A percentile compares a stretch with the other conserved stretches of the same genome.
Evolutionary conservation across 163 green algal species (phyloP).

Genomic region (Chlamydomonas reinhardtii): DNA sequence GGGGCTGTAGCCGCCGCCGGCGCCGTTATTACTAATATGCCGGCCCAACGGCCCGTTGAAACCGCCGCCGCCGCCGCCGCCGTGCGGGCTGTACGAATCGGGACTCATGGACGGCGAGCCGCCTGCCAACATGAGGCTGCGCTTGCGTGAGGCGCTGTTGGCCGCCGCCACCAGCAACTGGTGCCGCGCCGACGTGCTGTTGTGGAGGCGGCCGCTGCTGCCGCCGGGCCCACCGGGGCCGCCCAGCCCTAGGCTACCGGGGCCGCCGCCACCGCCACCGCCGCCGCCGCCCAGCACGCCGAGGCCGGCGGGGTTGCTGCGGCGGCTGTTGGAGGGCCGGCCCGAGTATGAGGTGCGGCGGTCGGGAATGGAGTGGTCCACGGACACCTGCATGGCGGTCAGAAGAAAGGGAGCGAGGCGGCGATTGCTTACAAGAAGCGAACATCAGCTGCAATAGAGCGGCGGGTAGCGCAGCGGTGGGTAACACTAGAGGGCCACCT

Average conservation of each 20-base stretch:
- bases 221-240: no score
- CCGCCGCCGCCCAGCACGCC: neutral
- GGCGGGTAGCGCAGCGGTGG: no score
- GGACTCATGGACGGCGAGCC: neutral
- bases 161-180: conserved; percentile 38
- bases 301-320: neutral
- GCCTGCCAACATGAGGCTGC: conserved; percentile 4
- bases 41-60: no score
- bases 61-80: neutral
- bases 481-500: no score
- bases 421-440: no score
- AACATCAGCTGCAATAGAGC: no score
- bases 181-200: conserved; percentile 1
- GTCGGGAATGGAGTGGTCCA: no score
- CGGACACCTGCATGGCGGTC: no score
- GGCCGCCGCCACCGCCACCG: neutral
- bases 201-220: neutral
- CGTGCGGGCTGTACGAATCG: neutral
- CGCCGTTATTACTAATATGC: neutral
- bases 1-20: no score
- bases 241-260: neutral
- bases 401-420: no score
- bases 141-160: conserved; percentile 28
- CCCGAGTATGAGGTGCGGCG: neutral
- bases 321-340: neutral